Conservation (phyloP, 129 eudicot genomes). For the Ambrosia trifida region DNA sequence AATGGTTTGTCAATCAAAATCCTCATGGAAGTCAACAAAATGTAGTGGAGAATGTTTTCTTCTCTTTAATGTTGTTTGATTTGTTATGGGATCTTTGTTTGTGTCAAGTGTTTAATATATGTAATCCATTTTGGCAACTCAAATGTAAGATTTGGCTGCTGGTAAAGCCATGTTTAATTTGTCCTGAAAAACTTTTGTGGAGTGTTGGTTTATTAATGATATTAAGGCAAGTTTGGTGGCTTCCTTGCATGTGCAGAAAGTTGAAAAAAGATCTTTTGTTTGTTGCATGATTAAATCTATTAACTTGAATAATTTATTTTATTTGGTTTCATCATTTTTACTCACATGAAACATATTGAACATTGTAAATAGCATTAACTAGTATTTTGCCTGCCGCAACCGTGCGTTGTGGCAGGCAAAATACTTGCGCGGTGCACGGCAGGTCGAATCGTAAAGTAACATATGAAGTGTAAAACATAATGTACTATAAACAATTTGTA, state of each 20-base stretch:
- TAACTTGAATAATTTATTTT: not conserved
- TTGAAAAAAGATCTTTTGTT: conserved; percentile 2
- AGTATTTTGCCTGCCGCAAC: too few relatives aligned
- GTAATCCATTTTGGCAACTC: conserved; percentile 19
- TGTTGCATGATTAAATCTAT: not conserved
- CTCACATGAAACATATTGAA: too few relatives aligned
- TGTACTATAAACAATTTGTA: too few relatives aligned
- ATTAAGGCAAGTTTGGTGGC: conserved; percentile 5
- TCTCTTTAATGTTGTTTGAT: conserved; percentile 10
- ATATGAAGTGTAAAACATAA: too few relatives aligned
- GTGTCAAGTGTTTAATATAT: conserved; percentile 23
- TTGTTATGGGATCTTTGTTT: conserved; percentile 27
- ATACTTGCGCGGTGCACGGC: too few relatives aligned
- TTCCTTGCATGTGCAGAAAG: conserved; percentile 19
- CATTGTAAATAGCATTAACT: too few relatives aligned
- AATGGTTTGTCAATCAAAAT: conserved; percentile 17
- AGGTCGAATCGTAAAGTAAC: too few relatives aligned
- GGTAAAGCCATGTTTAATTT: conserved; percentile 8
- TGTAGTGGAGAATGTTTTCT: conserved; percentile 18
- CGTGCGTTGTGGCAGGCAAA: too few relatives aligned
- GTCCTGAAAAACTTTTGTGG: conserved; percentile 2
- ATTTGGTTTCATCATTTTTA: too few relatives aligned
- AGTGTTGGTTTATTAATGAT: conserved; percentile 5
- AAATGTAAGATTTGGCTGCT: conserved; percentile 16
- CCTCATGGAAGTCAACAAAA: conserved; percentile 23